These are phyloP conservation scores for Fraxinus pennsylvanica DNA, from an alignment of 257 asterid genomes.

Conservation along the genomic window DNA sequence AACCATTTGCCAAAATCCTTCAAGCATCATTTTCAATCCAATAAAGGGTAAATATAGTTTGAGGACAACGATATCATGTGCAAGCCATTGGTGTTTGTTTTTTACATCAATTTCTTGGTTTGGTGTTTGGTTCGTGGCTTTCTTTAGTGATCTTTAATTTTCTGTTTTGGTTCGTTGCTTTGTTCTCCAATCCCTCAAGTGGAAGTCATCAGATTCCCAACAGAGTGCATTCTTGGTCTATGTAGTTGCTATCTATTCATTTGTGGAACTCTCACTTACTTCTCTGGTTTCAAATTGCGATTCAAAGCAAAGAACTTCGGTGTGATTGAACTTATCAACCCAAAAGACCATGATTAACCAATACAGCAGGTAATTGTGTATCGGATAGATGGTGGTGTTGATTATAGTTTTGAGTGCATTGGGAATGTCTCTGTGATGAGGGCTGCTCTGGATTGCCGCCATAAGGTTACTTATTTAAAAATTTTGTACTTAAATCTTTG, in stretches of 20 bases:
- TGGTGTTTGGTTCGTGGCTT: too few relatives aligned
- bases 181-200: too few relatives aligned
- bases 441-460: slow-evolving; percentile 96
- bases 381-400: slow-evolving; percentile 93
- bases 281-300: slow-evolving; percentile 18
- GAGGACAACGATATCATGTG: too few relatives aligned
- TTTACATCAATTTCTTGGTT: too few relatives aligned
- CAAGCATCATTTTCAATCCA: too few relatives aligned
- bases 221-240: background rate
- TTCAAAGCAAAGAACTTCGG: slow-evolving; percentile 81
- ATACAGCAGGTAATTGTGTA: slow-evolving; percentile 93
- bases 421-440: slow-evolving; percentile 91
- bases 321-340: slow-evolving; percentile 91
- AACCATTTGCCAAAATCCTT: too few relatives aligned
- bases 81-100: too few relatives aligned
- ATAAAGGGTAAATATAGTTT: too few relatives aligned
- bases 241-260: background rate
- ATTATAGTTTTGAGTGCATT: slow-evolving; percentile 96
- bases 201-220: too few relatives aligned
- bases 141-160: too few relatives aligned
- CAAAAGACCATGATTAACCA: slow-evolving; percentile 92
- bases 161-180: too few relatives aligned
- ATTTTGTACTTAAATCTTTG: background rate
- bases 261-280: background rate
- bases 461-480: slow-evolving; percentile 57